Conservation (phyloP, 805 yeast species). For the Candida chauliodis region DNA sequence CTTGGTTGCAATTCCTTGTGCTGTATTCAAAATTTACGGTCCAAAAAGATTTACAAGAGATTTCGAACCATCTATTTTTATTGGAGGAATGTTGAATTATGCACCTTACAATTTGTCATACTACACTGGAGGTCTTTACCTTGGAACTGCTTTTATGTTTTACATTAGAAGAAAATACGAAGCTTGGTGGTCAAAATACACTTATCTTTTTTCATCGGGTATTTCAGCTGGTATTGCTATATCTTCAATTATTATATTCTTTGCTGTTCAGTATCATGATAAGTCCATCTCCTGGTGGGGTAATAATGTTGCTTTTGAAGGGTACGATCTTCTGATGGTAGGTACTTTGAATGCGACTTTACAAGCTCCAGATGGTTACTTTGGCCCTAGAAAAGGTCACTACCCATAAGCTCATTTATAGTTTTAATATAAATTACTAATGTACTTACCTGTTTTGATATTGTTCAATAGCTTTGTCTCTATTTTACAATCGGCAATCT, state of each 20-base stretch:
- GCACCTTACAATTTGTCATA: slow-evolving; percentile 46
- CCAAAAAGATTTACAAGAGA: slow-evolving; percentile 14
- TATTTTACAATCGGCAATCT: too few species aligned
- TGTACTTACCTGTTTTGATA: too few species aligned
- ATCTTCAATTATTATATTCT: slow-evolving; percentile 53
- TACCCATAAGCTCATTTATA: slow-evolving; percentile 19
- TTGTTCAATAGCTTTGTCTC: too few species aligned
- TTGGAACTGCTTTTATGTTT: slow-evolving; percentile 50
- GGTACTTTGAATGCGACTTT: slow-evolving; percentile 15
- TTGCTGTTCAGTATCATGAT: slow-evolving; percentile 44
- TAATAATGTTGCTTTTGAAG: slow-evolving; percentile 27
- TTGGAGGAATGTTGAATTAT: slow-evolving; percentile 41
- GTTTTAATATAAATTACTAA: too few species aligned
- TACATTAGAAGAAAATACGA: slow-evolving; percentile 42
- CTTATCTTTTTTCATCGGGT: slow-evolving; percentile 53
- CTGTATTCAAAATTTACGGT: slow-evolving; percentile 16
- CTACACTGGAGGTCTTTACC: slow-evolving; percentile 51
- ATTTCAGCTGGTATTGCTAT: slow-evolving; percentile 57
- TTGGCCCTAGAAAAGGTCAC: slow-evolving; percentile 29
- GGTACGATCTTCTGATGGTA: slow-evolving; percentile 25
- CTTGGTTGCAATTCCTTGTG: slow-evolving; percentile 17
- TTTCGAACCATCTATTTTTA: slow-evolving; percentile 49
- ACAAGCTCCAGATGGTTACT: slow-evolving; percentile 28
- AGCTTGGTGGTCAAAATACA: slow-evolving; percentile 66
- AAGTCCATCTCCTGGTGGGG: slow-evolving; percentile 60